These are phyloP conservation scores for Ganoderma resinaceum DNA, from an alignment of 1,284 basidiomycete genomes.

Conservation along the genomic window DNA sequence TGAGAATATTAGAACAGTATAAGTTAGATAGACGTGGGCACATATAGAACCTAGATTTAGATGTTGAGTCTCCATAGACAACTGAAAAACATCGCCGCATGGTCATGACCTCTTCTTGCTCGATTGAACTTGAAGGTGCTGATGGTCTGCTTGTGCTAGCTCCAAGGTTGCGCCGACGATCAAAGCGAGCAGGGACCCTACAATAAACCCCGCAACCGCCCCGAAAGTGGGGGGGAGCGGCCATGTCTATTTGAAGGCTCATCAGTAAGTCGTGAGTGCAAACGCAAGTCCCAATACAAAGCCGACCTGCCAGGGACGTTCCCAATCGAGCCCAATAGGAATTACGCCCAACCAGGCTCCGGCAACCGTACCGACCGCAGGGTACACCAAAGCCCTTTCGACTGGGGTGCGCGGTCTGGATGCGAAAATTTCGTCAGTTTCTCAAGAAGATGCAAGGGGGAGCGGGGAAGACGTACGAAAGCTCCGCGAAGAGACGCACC, in stretches of 20 bases:
- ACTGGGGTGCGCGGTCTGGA: constrained; percentile 67
- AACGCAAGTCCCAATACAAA: not conserved
- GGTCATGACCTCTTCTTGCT: constrained; percentile 20
- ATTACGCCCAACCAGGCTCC: constrained; percentile 85
- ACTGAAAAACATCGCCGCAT: not conserved
- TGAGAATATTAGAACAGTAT: constrained; percentile 5
- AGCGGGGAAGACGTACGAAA: constrained; percentile 62
- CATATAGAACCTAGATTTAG: constrained; percentile 14
- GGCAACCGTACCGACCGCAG: constrained; percentile 72
- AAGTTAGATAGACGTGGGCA: constrained; percentile 11
- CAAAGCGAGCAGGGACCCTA: constrained; percentile 66
- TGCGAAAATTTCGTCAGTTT: not conserved
- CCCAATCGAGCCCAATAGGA: constrained; percentile 93
- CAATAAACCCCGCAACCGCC: constrained; percentile 71
- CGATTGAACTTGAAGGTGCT: not conserved
- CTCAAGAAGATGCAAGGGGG: not conserved
- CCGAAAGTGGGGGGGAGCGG: constrained; percentile 80
- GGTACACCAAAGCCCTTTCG: constrained; percentile 84
- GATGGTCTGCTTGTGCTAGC: constrained; percentile 47
- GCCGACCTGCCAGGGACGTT: constrained; percentile 91
- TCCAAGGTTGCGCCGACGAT: constrained; percentile 52
- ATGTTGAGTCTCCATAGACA: not conserved
- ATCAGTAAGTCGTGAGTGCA: constrained; percentile 3
- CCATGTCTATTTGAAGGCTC: constrained; percentile 61
- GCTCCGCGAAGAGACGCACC: constrained; percentile 81